Percentiles rank a stretch among this genome's conserved stretches.
Evolutionary conservation across 202 grass and related monocot species (phyloP).

Genomic region (Zizania palustris): DNA sequence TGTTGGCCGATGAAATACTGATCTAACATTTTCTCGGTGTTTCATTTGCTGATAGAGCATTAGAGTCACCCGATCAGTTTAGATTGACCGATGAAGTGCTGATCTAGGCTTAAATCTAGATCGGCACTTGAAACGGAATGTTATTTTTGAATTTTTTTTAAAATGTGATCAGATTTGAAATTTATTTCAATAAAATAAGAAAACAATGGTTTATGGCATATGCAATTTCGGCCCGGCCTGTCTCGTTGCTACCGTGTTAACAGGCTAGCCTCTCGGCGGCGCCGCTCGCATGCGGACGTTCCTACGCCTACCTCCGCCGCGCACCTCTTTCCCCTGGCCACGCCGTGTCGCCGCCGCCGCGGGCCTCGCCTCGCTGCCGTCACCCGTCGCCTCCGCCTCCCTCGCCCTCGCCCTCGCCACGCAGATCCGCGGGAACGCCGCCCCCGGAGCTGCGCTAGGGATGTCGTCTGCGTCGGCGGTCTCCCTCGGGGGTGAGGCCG

Average conservation of each 20-base stretch:
- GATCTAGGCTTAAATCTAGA: no score
- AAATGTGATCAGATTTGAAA: no score
- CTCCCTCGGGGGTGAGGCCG: not conserved
- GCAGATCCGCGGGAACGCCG: not conserved
- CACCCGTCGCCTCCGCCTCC: not conserved
- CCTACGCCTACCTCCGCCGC: not conserved
- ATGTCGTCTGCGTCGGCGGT: conserved; percentile 39
- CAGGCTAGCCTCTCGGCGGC: not conserved
- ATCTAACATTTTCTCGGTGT: no score
- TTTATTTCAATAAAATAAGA: no score
- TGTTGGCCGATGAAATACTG: no score
- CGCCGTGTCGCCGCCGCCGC: not conserved
- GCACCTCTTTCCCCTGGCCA: not conserved
- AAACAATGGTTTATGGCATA: no score
- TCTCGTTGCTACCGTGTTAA: not conserved
- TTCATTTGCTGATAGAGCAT: no score
- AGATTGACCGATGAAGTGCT: no score
- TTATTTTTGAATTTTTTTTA: no score
- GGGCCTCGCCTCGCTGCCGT: not conserved
- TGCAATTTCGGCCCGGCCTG: not conserved
- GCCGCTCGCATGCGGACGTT: not conserved
- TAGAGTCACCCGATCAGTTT: no score
- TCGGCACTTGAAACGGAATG: no score
- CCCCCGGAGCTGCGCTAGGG: not conserved
- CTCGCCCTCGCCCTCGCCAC: no score